These are phyloP conservation scores for Diddensiella transvaalensis DNA, from an alignment of 805 yeast genomes.

Conservation along the genomic window DNA sequence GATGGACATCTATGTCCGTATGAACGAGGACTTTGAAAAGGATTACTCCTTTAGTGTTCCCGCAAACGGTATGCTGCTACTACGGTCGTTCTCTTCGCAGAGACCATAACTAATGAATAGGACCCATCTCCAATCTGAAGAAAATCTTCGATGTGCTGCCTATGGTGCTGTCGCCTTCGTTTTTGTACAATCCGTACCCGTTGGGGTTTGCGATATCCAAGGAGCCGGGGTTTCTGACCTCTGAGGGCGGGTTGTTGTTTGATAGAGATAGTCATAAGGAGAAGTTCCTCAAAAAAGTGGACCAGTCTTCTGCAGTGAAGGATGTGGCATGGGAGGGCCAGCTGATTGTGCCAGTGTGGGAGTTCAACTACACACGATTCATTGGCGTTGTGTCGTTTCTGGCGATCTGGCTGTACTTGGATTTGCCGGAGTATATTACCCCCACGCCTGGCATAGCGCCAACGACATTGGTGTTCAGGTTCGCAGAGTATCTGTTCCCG, in stretches of 20 bases:
- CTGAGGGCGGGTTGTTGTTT: conserved; percentile 76
- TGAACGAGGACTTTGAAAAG: conserved; percentile 79
- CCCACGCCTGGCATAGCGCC: conserved; percentile 92
- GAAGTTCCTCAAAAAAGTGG: conserved; percentile 43
- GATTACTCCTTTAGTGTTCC: conserved; percentile 86
- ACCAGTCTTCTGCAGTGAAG: conserved; percentile 48
- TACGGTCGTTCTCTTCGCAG: no score
- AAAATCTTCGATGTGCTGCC: conserved; percentile 65
- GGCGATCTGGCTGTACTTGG: conserved; percentile 81
- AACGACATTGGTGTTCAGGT: conserved; percentile 51
- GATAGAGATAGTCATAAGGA: conserved; percentile 52
- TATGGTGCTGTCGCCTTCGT: conserved; percentile 72
- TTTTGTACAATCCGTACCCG: conserved; percentile 67
- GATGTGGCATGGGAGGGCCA: conserved; percentile 87
- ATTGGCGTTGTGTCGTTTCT: conserved; percentile 27
- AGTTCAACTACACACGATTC: conserved; percentile 36
- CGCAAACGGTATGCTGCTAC: conserved; percentile 34
- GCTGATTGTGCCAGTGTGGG: conserved; percentile 74
- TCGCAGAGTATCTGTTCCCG: conserved; percentile 37
- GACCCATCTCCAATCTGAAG: conserved; percentile 54
- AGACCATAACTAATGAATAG: no score
- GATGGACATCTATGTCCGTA: conserved; percentile 59
- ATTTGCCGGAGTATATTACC: conserved; percentile 80
- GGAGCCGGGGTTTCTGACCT: conserved; percentile 78
- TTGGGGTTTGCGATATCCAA: conserved; percentile 56